These are phyloP conservation scores for Pulicaria dysenterica DNA, from an alignment of 129 eudicot genomes.

Conservation along the genomic window DNA sequence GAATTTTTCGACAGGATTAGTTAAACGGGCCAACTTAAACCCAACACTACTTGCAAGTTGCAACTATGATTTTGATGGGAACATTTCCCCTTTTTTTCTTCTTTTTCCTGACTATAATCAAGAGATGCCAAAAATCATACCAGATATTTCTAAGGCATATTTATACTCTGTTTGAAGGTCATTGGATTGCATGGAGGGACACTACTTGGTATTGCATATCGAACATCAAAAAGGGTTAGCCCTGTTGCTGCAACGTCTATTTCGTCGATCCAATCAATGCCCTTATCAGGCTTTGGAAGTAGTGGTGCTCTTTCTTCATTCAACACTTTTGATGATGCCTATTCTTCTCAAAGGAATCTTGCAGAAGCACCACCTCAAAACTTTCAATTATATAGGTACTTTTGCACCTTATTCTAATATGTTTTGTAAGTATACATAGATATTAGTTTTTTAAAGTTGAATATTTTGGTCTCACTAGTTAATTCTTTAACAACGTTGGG, in stretches of 20 bases:
- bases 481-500: neutral
- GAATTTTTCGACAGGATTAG: too few relatives aligned
- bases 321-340: slow-evolving; percentile 70
- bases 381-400: slow-evolving; percentile 83
- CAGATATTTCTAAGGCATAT: neutral
- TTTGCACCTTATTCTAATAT: neutral
- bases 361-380: slow-evolving; percentile 82
- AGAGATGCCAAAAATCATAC: neutral
- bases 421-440: too few relatives aligned
- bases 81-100: neutral
- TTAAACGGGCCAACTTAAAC: too few relatives aligned
- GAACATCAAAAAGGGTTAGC: slow-evolving; percentile 81
- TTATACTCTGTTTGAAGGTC: slow-evolving; percentile 43
- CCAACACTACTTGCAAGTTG: too few relatives aligned
- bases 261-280: slow-evolving; percentile 94
- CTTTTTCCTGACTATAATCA: neutral
- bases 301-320: slow-evolving; percentile 69
- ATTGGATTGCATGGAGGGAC: slow-evolving; percentile 96
- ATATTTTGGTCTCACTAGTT: neutral
- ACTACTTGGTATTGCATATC: slow-evolving; percentile 86
- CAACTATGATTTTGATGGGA: too few relatives aligned
- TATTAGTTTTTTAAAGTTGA: neutral
- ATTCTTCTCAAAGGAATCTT: slow-evolving; percentile 54
- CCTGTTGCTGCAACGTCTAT: slow-evolving; percentile 90
- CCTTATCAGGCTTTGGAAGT: slow-evolving; percentile 78